Conservation (phyloP, 192 early-diverging fungal genomes). For the Allomyces macrogynus region DNA sequence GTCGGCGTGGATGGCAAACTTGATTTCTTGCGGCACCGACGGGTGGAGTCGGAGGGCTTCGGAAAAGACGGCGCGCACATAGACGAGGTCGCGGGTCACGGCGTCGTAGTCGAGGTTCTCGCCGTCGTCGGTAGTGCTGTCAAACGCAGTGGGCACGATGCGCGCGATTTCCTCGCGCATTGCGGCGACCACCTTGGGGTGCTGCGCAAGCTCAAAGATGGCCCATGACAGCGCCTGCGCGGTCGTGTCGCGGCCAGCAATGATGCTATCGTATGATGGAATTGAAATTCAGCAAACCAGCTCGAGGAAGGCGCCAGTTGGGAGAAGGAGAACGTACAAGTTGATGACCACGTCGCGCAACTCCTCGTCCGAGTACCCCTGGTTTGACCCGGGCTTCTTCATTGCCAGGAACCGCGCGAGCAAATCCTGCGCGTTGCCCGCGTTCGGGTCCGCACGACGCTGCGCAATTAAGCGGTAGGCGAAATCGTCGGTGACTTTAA, state of each 20-base stretch:
- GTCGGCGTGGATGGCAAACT: constrained; percentile 29
- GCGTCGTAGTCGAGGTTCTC: constrained; percentile 5
- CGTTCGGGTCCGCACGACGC: constrained; percentile 4
- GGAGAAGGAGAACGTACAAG: constrained; percentile 6
- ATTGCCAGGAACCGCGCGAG: constrained; percentile 24
- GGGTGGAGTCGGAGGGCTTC: constrained; percentile 48
- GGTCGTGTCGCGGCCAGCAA: constrained; percentile 32
- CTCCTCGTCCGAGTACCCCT: constrained; percentile 12
- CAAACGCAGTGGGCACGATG: background rate
- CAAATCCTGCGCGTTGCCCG: constrained; percentile 12
- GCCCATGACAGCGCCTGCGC: constrained; percentile 37
- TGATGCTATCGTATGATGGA: background rate
- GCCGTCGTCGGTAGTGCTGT: no score
- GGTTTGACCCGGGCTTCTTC: constrained; percentile 10
- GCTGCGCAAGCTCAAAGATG: constrained; percentile 17
- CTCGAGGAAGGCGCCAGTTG: no score
- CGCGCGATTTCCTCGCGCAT: constrained; percentile 5
- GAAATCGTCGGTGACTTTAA: constrained; percentile 10
- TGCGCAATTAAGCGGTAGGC: constrained; percentile 12
- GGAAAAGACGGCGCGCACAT: constrained; percentile 28
- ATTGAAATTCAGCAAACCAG: no score
- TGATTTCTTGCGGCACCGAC: constrained; percentile 35
- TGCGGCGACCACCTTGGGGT: constrained; percentile 14
- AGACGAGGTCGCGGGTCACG: constrained; percentile 21
- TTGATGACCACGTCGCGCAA: constrained; percentile 24